phyloP scores from a whole-genome alignment of 1,284 basidiomycete genomes.

The Coniophora puteana region DNA sequence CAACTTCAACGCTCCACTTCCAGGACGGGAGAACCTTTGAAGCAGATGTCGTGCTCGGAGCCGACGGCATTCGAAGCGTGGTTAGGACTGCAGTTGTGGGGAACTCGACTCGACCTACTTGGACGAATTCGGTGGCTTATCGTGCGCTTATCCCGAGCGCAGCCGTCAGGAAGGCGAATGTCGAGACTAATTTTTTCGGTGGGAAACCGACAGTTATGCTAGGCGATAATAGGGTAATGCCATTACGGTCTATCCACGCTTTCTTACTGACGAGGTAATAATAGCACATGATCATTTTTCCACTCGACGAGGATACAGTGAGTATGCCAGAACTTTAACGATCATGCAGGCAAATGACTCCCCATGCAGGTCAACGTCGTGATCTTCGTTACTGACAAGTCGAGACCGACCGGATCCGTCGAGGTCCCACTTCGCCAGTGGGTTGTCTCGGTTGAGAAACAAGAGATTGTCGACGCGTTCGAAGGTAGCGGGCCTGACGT shows the following conservation, averaged over 20 bases:
- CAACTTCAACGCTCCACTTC: constrained; percentile 42
- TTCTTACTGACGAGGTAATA: constrained; percentile 3
- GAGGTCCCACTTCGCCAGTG: constrained; percentile 37
- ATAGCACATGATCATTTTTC: constrained; percentile 60
- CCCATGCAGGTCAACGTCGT: constrained; percentile 49
- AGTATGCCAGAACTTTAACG: constrained; percentile 7
- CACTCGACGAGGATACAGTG: constrained; percentile 44
- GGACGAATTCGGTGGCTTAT: constrained; percentile 44
- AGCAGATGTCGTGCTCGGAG: constrained; percentile 49
- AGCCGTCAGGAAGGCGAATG: constrained; percentile 33
- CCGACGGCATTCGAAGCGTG: constrained; percentile 50
- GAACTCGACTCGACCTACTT: constrained; percentile 27
- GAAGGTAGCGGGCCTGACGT: constrained; percentile 48
- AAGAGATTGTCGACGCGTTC: constrained; percentile 45
- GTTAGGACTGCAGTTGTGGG: constrained; percentile 36
- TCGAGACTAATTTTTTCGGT: constrained; percentile 34
- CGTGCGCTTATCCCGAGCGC: constrained; percentile 40
- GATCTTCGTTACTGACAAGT: constrained; percentile 41
- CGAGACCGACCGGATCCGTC: constrained; percentile 32
- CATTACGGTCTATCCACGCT: constrained; percentile 1
- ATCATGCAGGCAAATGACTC: constrained; percentile 3
- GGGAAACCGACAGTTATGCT: constrained; percentile 39
- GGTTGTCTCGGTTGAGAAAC: constrained; percentile 39
- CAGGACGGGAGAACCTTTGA: constrained; percentile 42
- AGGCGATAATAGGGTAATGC: constrained; percentile 38